Conservation (phyloP, 495 filamentous ascomycete genomes). For the Massariosphaeria phaeospora region DNA sequence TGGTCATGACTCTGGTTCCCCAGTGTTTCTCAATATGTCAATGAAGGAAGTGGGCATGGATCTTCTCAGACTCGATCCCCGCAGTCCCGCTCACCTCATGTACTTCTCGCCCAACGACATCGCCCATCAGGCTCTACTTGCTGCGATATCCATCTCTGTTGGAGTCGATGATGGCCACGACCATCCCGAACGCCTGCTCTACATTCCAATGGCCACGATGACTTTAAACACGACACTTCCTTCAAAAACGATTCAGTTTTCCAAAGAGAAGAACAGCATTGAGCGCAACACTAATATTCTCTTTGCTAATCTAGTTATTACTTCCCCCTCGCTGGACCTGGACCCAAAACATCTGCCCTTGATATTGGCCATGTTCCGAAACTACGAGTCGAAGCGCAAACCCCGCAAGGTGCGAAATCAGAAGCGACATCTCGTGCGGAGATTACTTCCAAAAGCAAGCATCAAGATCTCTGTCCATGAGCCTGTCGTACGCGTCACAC, state of each 20-base stretch:
- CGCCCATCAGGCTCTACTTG: slow-evolving; percentile 89
- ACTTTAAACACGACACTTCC: slow-evolving; percentile 92
- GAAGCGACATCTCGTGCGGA: slow-evolving; percentile 72
- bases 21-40: slow-evolving; percentile 75
- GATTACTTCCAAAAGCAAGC: slow-evolving; percentile 86
- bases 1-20: slow-evolving; percentile 58
- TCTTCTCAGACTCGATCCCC: slow-evolving; percentile 85
- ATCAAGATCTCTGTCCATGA: slow-evolving; percentile 96
- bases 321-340: slow-evolving; percentile 92
- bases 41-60: slow-evolving; percentile 97
- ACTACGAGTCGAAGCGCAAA: slow-evolving; percentile 13
- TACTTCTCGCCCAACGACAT: slow-evolving; percentile 93
- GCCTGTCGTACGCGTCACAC: slow-evolving; percentile 80
- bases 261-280: slow-evolving; percentile 65
- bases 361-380: slow-evolving; percentile 58
- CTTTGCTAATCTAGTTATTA: slow-evolving; percentile 91
- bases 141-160: slow-evolving; percentile 85
- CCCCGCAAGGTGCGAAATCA: slow-evolving; percentile 23
- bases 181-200: slow-evolving; percentile 79
- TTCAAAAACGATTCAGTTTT: slow-evolving; percentile 83
- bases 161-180: slow-evolving; percentile 83
- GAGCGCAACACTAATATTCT: slow-evolving; percentile 95
- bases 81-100: slow-evolving; percentile 95
- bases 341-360: slow-evolving; percentile 89
- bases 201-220: slow-evolving; percentile 96